phyloP scores from a whole-genome alignment of 2,329 filamentous ascomycete genomes.

The Aotearoamyces nothofagi region DNA sequence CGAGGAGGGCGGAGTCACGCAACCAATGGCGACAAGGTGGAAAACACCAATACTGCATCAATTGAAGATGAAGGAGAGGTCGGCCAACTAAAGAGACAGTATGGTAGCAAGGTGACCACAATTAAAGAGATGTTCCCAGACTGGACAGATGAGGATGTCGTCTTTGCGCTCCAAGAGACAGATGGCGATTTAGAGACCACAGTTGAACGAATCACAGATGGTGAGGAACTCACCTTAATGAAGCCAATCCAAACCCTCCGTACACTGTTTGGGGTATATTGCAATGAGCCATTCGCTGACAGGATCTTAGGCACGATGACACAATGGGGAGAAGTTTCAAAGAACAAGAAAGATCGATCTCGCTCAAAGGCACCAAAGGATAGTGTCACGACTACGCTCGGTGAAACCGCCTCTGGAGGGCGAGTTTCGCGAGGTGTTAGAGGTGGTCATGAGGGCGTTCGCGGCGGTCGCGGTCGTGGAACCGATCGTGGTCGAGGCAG shows the following conservation, averaged over 20 bases:
- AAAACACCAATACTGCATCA: conserved; percentile 38
- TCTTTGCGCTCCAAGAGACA: conserved; percentile 83
- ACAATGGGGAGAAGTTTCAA: conserved; percentile 74
- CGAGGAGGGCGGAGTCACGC: conserved; percentile 50
- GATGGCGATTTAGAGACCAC: conserved; percentile 63
- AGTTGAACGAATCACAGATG: conserved; percentile 67
- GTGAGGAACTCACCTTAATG: too few species aligned
- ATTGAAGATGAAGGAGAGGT: conserved; percentile 80
- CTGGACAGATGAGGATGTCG: conserved; percentile 90
- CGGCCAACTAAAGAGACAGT: conserved; percentile 81
- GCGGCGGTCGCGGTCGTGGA: conserved; percentile 43
- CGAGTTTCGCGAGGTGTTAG: conserved; percentile 43
- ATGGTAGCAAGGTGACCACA: conserved; percentile 60
- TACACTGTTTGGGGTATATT: too few species aligned
- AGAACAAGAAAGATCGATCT: conserved; percentile 59
- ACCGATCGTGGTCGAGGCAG: conserved; percentile 44
- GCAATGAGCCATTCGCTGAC: too few species aligned
- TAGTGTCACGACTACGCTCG: conserved; percentile 31
- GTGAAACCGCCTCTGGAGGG: conserved; percentile 29
- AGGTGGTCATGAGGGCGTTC: conserved; percentile 41
- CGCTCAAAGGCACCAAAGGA: conserved; percentile 59
- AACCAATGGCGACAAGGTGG: conserved; percentile 59
- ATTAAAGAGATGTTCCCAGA: conserved; percentile 89
- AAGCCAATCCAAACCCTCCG: conserved; percentile 5
- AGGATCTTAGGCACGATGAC: conserved; percentile 57